These are phyloP conservation scores for Mucuna pruriens DNA, from an alignment of 306 rosid genomes.

Conservation along the genomic window DNA sequence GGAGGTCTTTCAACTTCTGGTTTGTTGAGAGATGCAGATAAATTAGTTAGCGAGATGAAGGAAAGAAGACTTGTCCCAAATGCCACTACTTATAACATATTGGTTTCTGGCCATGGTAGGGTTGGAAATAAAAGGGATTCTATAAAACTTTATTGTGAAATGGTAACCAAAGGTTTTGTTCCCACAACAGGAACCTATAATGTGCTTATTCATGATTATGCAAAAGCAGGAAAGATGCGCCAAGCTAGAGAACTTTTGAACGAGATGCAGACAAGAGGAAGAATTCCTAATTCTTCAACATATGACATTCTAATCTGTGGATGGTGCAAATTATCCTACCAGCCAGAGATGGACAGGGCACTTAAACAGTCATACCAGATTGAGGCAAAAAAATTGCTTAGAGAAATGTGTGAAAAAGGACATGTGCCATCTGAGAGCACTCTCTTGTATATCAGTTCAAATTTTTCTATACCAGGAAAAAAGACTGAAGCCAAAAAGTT, in stretches of 20 bases:
- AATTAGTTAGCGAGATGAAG: slow-evolving; percentile 66
- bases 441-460: slow-evolving; percentile 56
- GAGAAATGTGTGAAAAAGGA: slow-evolving; percentile 77
- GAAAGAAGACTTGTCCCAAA: slow-evolving; percentile 68
- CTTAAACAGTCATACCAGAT: slow-evolving; percentile 55
- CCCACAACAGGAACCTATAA: slow-evolving; percentile 81
- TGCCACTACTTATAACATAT: slow-evolving; percentile 74
- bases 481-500: slow-evolving; percentile 66
- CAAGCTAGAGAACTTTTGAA: slow-evolving; percentile 91
- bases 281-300: slow-evolving; percentile 78
- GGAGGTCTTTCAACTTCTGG: slow-evolving; percentile 71
- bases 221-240: slow-evolving; percentile 80
- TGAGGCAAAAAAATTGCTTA: slow-evolving; percentile 77
- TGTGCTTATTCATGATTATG: slow-evolving; percentile 80
- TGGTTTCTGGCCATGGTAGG: slow-evolving; percentile 81
- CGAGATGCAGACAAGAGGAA: slow-evolving; percentile 80
- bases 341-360: slow-evolving; percentile 64
- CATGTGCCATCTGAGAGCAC: slow-evolving; percentile 73
- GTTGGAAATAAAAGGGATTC: slow-evolving; percentile 70
- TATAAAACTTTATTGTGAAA: slow-evolving; percentile 76
- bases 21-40: slow-evolving; percentile 69
- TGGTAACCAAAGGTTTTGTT: slow-evolving; percentile 78
- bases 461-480: slow-evolving; percentile 75
- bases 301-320: slow-evolving; percentile 82
- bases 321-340: slow-evolving; percentile 73